These are phyloP conservation scores for Zarea fungicola DNA, from an alignment of 2,329 filamentous ascomycete genomes.

Conservation along the genomic window DNA sequence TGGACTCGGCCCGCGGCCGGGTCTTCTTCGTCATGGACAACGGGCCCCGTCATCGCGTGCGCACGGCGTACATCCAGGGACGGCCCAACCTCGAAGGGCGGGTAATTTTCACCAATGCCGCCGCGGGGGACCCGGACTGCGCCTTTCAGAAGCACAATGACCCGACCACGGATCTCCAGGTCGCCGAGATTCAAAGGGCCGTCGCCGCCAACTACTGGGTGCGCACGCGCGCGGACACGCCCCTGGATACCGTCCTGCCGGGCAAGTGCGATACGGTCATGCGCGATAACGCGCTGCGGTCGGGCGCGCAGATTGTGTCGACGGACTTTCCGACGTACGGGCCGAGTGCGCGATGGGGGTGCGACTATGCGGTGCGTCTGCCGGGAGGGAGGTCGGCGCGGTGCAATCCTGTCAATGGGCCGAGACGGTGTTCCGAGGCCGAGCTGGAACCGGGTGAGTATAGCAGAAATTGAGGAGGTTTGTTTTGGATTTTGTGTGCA, in stretches of 20 bases:
- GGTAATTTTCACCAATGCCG: conserved; percentile 43
- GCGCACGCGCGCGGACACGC: conserved; percentile 42
- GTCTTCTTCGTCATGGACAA: conserved; percentile 50
- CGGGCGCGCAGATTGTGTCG: conserved; percentile 44
- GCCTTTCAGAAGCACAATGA: conserved; percentile 44
- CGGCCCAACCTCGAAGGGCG: conserved; percentile 35
- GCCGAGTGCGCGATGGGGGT: conserved; percentile 40
- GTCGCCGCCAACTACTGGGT: conserved; percentile 44
- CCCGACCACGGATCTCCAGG: conserved; percentile 28
- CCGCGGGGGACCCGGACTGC: conserved; percentile 38
- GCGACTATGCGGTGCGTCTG: conserved; percentile 34
- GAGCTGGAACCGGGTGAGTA: conserved; percentile 19
- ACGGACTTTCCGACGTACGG: conserved; percentile 44
- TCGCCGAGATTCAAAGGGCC: conserved; percentile 36
- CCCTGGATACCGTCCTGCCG: conserved; percentile 36
- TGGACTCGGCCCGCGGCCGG: conserved; percentile 37
- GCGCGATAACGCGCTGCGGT: conserved; percentile 37
- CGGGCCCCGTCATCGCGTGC: conserved; percentile 32
- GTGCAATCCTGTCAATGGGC: conserved; percentile 28
- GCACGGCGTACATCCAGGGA: conserved; percentile 32
- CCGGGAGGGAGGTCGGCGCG: conserved; percentile 20
- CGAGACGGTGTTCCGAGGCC: conserved; percentile 17
- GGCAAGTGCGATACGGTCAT: conserved; percentile 33
- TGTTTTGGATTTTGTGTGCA: too few species aligned
- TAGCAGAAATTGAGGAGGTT: conserved; percentile 14